A percentile compares a stretch with the other conserved stretches of the same genome.
phyloP scores from a whole-genome alignment of 1,284 basidiomycete genomes.

The Cystobasidium sp. region DNA sequence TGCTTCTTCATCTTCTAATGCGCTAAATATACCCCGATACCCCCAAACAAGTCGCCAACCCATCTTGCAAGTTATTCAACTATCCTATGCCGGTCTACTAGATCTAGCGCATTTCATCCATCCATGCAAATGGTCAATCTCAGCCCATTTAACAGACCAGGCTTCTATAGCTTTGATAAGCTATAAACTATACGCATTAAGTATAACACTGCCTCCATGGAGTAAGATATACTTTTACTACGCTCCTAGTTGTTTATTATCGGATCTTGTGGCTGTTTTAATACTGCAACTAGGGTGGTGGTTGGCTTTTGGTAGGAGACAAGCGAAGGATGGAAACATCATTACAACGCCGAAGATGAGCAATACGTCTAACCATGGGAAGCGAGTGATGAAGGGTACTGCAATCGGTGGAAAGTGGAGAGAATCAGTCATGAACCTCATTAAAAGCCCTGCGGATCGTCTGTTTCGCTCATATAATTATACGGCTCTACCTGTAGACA shows the following conservation, averaged over 20 bases:
- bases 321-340: background rate
- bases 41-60: background rate
- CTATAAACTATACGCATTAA: constrained; percentile 1
- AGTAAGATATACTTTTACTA: constrained; percentile 1
- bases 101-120: background rate
- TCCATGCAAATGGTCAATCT: background rate
- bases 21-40: background rate
- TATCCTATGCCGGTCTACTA: background rate
- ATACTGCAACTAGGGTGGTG: background rate
- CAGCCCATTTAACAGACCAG: constrained; percentile 5
- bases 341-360: too few species aligned
- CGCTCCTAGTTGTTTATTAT: background rate
- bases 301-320: constrained; percentile 10
- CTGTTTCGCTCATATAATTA: too few species aligned
- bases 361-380: too few species aligned
- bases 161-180: constrained; percentile 4
- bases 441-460: too few species aligned
- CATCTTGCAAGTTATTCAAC: background rate
- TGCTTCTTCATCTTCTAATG: background rate
- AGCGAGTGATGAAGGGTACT: too few species aligned
- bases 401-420: too few species aligned
- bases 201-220: background rate
- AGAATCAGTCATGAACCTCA: too few species aligned
- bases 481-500: too few species aligned
- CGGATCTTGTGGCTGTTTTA: background rate